These are phyloP conservation scores for Ogataea sp. DNA, from an alignment of 805 yeast species.

Conservation along the genomic window DNA sequence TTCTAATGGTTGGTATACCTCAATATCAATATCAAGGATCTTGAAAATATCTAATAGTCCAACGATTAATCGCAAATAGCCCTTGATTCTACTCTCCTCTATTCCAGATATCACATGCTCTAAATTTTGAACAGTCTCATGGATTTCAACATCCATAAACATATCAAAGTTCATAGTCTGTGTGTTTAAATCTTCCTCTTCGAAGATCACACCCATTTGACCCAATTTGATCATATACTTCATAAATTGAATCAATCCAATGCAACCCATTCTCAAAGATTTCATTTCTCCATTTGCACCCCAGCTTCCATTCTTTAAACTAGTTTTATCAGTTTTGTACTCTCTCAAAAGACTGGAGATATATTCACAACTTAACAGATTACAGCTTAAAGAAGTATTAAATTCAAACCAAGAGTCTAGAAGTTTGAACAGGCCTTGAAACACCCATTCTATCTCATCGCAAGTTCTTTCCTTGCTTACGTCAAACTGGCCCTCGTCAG, in stretches of 20 bases:
- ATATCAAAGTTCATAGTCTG: slow-evolving; percentile 48
- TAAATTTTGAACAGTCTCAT: slow-evolving; percentile 18
- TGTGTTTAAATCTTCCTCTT: slow-evolving; percentile 69
- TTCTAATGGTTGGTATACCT: too few species aligned
- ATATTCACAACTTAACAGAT: slow-evolving; percentile 67
- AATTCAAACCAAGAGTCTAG: slow-evolving; percentile 63
- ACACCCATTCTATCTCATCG: slow-evolving; percentile 38
- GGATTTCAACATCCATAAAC: slow-evolving; percentile 16
- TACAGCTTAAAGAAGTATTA: slow-evolving; percentile 67
- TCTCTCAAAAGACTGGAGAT: slow-evolving; percentile 22
- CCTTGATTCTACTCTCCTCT: slow-evolving; percentile 14
- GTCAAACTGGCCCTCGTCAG: slow-evolving; percentile 20
- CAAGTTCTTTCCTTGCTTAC: slow-evolving; percentile 26
- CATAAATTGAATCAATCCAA: slow-evolving; percentile 49
- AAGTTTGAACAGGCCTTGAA: slow-evolving; percentile 44
- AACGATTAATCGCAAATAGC: slow-evolving; percentile 8
- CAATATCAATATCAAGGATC: slow-evolving; percentile 3
- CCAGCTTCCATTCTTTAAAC: too few species aligned
- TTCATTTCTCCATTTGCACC: slow-evolving; percentile 18
- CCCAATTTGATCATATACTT: slow-evolving; percentile 40
- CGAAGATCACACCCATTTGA: slow-evolving; percentile 50
- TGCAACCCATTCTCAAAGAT: slow-evolving; percentile 41
- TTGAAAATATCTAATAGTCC: slow-evolving; percentile 9
- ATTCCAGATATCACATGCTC: slow-evolving; percentile 14
- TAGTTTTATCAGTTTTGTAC: not conserved